Conservation (phyloP, 2,329 filamentous ascomycete genomes). For the Ceratocystis ficicola region DNA sequence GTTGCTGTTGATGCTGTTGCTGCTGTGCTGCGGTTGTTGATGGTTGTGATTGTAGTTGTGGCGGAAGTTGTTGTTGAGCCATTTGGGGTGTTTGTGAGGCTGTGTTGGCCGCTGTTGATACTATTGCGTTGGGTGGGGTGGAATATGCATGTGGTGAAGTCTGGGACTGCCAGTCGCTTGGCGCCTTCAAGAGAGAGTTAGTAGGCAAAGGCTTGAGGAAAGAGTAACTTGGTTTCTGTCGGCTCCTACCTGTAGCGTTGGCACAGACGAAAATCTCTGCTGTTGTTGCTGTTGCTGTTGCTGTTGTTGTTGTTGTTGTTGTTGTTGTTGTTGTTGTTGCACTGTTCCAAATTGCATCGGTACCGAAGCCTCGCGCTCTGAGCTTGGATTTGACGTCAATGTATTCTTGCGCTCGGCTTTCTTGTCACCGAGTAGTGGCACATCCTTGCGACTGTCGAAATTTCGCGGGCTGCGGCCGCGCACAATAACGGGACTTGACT, state of each 20-base stretch:
- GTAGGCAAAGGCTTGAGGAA: neutral
- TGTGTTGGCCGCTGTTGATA: neutral
- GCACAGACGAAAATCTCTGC: slow-evolving; percentile 18
- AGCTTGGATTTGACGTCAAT: slow-evolving; percentile 24
- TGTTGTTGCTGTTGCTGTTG: neutral
- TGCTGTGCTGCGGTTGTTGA: slow-evolving; percentile 3
- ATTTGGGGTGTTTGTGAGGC: slow-evolving; percentile 10
- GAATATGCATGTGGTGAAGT: slow-evolving; percentile 8
- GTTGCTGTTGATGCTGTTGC: neutral
- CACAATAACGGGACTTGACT: slow-evolving; percentile 88
- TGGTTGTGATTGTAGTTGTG: neutral
- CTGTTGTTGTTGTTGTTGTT: neutral
- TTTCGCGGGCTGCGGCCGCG: slow-evolving; percentile 85
- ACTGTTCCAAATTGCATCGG: slow-evolving; percentile 23
- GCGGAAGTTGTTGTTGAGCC: slow-evolving; percentile 1
- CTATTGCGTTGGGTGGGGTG: neutral
- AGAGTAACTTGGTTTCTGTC: neutral
- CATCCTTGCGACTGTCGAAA: slow-evolving; percentile 81
- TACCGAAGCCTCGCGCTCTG: slow-evolving; percentile 19
- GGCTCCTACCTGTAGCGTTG: neutral
- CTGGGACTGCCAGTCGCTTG: neutral
- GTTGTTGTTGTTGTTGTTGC: neutral
- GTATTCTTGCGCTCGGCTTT: slow-evolving; percentile 36
- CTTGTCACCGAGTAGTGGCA: slow-evolving; percentile 53
- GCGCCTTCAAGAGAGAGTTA: neutral